Evolutionary conservation across 352 stramenopile species (phyloP), one percentile per base, ranked within the genome.

Genomic region (Globisporangium rhizosaccharum): DNA sequence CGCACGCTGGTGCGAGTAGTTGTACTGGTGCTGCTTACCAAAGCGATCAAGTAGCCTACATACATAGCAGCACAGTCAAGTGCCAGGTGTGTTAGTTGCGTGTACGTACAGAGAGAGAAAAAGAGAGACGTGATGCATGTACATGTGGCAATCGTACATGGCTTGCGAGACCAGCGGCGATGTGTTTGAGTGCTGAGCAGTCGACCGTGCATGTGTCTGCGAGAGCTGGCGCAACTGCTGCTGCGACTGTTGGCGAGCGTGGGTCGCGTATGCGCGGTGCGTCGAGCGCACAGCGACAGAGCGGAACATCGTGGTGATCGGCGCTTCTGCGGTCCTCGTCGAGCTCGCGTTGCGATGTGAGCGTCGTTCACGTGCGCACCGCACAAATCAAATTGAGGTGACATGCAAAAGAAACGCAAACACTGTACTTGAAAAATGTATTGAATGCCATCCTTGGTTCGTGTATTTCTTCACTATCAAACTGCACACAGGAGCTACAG

Each of bases 41-140:
- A 72, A 74, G 15, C 63, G 69, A 42, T 74, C 70, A 14, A 65
- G 36, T 12, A 65, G 47, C 45, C 59, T 65, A n/a, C 9, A 11
- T 28, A 4, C 17, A 51, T 12, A 30, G n/a, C 28, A 33, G 6
- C 28, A 33, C 28, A 47, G 42, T 47, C 42, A 17, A 47, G 42
- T 12, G n/a, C 6, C 42, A n/a, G 15, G 11, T 18, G 25, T 36
- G 46, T 51, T 7, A 51, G 20, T 2, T 9, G 15, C 1, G 11
- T 10, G 26, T 26, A 53, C 23, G 6, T 5, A 23, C 14, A 2
- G 14, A n/a, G 7, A 25, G 17, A 3, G 28, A 14, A 12, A 7
- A 39, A 15, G 15, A 15, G 15, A 36, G 8, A 2, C 7, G 3
- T 36, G 8, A 37, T 20, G 33, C 20, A 46, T 46, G 14, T 14